Conservation (phyloP, 495 filamentous ascomycete genomes). For the Neurospora pannonica region DNA sequence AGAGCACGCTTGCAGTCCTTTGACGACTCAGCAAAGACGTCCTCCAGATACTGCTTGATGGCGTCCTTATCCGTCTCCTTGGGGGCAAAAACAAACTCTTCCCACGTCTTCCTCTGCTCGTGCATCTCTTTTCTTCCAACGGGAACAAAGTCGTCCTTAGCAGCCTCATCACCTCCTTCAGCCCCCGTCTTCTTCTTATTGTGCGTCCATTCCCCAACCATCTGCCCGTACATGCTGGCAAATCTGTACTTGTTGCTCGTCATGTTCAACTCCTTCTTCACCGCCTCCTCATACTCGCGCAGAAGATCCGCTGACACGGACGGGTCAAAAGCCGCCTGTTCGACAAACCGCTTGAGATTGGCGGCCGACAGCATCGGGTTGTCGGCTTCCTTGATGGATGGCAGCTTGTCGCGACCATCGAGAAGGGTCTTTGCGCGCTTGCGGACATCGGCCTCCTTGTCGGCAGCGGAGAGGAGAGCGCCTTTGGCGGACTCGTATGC, state of each 20-base stretch:
- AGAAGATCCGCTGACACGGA: constrained; percentile 24
- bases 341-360: constrained; percentile 20
- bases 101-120: constrained; percentile 46
- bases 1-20: constrained; percentile 14
- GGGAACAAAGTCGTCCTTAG: constrained; percentile 1
- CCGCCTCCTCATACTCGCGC: constrained; percentile 26
- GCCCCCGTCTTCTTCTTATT: constrained; percentile 11
- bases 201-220: constrained; percentile 52
- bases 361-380: constrained; percentile 8
- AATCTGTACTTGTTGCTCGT: constrained; percentile 48
- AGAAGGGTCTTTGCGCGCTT: constrained; percentile 18
- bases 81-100: constrained; percentile 34
- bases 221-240: constrained; percentile 48
- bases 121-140: constrained; percentile 24
- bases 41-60: constrained; percentile 39
- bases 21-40: constrained; percentile 34
- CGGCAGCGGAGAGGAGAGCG: constrained; percentile 18
- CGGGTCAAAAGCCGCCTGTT: constrained; percentile 27
- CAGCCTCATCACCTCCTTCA: not conserved
- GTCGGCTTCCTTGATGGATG: constrained; percentile 1
- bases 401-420: constrained; percentile 24
- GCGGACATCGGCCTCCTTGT: constrained; percentile 14
- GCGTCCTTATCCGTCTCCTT: constrained; percentile 26
- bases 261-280: constrained; percentile 28
- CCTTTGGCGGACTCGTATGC: constrained; percentile 39